A percentile compares a stretch with the other conserved stretches of the same genome.
These are phyloP conservation scores for Trebouxiophyceae sp. DNA, from an alignment of 163 green algal genomes.

Conservation along the genomic window DNA sequence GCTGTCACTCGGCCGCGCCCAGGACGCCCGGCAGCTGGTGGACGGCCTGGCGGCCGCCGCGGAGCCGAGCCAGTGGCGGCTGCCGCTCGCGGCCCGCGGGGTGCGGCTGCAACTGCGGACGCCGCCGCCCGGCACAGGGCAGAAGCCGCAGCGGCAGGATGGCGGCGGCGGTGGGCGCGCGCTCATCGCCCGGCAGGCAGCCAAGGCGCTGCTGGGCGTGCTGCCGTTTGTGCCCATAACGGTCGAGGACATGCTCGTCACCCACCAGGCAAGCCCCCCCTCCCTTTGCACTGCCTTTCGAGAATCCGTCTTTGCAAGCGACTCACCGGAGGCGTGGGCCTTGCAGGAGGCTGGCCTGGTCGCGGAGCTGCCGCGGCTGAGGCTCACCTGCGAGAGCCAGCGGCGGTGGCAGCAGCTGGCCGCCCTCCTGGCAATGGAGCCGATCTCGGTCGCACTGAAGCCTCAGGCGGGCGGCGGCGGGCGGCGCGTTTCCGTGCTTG, in stretches of 20 bases:
- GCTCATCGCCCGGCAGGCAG: neutral
- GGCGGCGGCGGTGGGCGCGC: neutral
- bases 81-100: constrained; percentile 13
- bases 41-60: constrained; percentile 1
- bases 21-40: constrained; percentile 4
- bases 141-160: neutral
- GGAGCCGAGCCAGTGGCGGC: neutral
- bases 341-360: constrained; percentile 2
- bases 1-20: constrained; percentile 11
- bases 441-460: constrained; percentile 1
- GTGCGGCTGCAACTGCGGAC: constrained; percentile 10
- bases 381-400: constrained; percentile 12
- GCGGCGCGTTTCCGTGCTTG: too few relatives aligned
- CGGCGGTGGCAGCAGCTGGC: constrained; percentile 10
- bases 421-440: neutral
- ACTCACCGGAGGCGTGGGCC: neutral
- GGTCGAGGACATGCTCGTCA: constrained; percentile 16
- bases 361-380: constrained; percentile 3
- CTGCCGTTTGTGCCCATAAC: constrained; percentile 20
- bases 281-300: too few relatives aligned
- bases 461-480: too few relatives aligned
- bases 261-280: constrained; percentile 2
- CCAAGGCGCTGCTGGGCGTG: constrained; percentile 10
- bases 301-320: too few relatives aligned
- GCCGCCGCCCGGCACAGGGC: neutral